phyloP scores from a whole-genome alignment of 2,329 filamentous ascomycete species.

The Uncinocarpus reesii region DNA sequence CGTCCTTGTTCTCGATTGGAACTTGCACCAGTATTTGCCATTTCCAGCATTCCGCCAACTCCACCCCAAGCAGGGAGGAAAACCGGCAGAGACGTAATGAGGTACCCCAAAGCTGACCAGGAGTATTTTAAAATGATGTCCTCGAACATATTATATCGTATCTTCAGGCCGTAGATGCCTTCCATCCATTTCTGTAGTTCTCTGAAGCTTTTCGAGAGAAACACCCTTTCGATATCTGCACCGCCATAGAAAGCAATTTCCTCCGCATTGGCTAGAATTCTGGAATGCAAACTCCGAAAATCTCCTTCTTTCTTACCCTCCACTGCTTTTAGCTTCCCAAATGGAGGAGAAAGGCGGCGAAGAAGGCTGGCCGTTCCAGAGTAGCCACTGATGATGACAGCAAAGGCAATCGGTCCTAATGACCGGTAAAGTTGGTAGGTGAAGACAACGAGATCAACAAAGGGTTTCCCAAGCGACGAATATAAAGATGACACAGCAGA shows the following conservation, averaged over 20 bases:
- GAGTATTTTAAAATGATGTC: conserved; percentile 97
- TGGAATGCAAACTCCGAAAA: conserved; percentile 80
- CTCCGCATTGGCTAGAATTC: conserved; percentile 91
- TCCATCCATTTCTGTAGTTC: conserved; percentile 97
- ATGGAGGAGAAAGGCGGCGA: conserved; percentile 79
- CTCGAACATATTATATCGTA: conserved; percentile 96
- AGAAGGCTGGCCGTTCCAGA: conserved; percentile 87
- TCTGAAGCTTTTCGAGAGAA: conserved; percentile 83
- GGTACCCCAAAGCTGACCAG: conserved; percentile 95
- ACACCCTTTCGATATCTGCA: conserved; percentile 86
- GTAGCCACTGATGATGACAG: conserved; percentile 82
- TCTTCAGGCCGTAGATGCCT: conserved; percentile 93
- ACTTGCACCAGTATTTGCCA: conserved; percentile 36
- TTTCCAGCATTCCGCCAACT: conserved; percentile 60
- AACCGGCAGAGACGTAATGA: conserved; percentile 82
- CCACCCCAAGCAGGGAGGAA: conserved; percentile 94
- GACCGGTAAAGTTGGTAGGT: conserved; percentile 95
- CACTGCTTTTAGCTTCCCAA: conserved; percentile 91
- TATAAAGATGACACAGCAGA: conserved; percentile 84
- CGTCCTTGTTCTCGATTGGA: conserved; percentile 64
- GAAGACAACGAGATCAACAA: conserved; percentile 95
- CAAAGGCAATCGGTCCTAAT: conserved; percentile 75
- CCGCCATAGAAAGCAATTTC: conserved; percentile 97
- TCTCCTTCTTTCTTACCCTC: conserved; percentile 93
- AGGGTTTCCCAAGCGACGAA: conserved; percentile 91